phyloP scores from a whole-genome alignment of 1,284 basidiomycete species.

The Irpex sp. region DNA sequence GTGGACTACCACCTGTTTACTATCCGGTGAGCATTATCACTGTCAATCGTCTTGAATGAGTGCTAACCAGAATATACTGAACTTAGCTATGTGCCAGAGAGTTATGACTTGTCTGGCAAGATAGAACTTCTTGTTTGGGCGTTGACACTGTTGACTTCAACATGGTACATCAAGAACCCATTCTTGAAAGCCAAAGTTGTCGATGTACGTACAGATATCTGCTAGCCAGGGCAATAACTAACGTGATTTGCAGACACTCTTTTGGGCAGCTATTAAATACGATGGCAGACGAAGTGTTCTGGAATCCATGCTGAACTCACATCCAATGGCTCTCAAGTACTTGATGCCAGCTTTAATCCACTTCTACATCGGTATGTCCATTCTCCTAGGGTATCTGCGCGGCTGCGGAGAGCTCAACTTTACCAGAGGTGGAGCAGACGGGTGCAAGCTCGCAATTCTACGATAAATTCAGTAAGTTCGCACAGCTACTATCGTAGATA shows the following conservation, averaged over 20 bases:
- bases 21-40: constrained; percentile 55
- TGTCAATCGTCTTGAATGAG: background rate
- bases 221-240: background rate
- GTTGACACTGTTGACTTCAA: constrained; percentile 90
- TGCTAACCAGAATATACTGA: constrained; percentile 10
- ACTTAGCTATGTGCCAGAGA: constrained; percentile 70
- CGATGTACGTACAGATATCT: constrained; percentile 51
- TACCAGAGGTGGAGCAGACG: constrained; percentile 90
- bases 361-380: constrained; percentile 82
- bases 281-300: constrained; percentile 77
- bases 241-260: constrained; percentile 63
- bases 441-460: constrained; percentile 98
- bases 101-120: constrained; percentile 79
- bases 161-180: constrained; percentile 98
- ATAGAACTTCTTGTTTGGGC: constrained; percentile 88
- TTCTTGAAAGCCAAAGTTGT: constrained; percentile 98
- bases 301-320: constrained; percentile 79
- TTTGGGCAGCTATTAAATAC: constrained; percentile 78
- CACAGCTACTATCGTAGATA: constrained; percentile 5
- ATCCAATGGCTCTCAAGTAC: constrained; percentile 83
- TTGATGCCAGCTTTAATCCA: constrained; percentile 91
- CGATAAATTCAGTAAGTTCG: constrained; percentile 87
- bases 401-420: background rate
- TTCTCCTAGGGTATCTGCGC: too few species aligned
- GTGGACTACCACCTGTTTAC: constrained; percentile 88